A percentile compares a stretch with the other conserved stretches of the same genome.
phyloP scores from a whole-genome alignment of 2,329 filamentous ascomycete species.

The Stagonosporopsis cucurbitacearum region DNA sequence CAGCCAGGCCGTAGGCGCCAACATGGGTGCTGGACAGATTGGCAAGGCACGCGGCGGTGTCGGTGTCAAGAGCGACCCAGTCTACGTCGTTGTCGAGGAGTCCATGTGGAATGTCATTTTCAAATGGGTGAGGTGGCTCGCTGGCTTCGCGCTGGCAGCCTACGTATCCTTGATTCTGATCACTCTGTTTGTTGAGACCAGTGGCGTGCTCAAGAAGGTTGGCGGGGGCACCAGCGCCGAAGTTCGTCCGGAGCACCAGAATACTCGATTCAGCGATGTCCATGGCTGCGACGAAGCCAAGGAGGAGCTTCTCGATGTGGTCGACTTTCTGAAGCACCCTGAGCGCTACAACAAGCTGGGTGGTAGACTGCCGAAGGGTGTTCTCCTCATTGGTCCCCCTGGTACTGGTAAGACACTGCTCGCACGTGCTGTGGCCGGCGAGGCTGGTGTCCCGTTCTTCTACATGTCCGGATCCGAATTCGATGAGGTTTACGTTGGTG shows the following conservation, averaged over 20 bases:
- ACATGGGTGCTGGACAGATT: constrained; percentile 70
- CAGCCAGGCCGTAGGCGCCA: constrained; percentile 80
- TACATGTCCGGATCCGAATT: constrained; percentile 99
- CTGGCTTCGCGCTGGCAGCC: constrained; percentile 77
- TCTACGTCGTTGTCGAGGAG: constrained; percentile 96
- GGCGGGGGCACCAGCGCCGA: constrained; percentile 76
- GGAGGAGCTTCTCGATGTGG: constrained; percentile 94
- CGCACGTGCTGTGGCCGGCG: constrained; percentile 92
- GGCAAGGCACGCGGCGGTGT: constrained; percentile 63
- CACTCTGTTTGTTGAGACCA: constrained; percentile 81
- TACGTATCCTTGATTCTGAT: constrained; percentile 82
- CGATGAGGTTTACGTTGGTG: constrained; percentile 97
- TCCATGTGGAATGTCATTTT: constrained; percentile 80
- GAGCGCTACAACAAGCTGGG: constrained; percentile 92
- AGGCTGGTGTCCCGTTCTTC: constrained; percentile 98
- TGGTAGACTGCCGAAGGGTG: constrained; percentile 95
- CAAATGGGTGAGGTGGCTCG: constrained; percentile 87
- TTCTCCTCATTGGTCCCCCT: constrained; percentile 91
- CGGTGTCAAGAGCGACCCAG: constrained; percentile 80
- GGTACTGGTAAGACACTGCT: constrained; percentile 97
- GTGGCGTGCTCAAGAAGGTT: constrained; percentile 80
- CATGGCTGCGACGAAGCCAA: constrained; percentile 98
- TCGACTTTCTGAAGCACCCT: constrained; percentile 93
- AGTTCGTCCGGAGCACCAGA: constrained; percentile 91
- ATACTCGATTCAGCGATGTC: constrained; percentile 87